Evolutionary conservation across 75 land plant genomes (phyloP).

Genomic region (Ceratopteris richardii): DNA sequence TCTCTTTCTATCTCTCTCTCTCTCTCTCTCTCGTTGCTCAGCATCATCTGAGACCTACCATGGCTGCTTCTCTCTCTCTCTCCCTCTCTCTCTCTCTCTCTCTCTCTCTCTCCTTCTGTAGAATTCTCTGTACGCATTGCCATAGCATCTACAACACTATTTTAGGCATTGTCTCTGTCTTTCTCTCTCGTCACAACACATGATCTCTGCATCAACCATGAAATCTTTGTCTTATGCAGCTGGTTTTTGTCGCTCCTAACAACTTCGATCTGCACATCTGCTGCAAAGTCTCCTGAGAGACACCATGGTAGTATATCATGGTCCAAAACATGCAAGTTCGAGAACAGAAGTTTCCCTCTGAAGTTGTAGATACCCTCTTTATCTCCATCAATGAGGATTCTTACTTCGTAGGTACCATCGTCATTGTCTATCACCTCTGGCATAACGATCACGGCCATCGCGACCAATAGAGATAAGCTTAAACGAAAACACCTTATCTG

Average conservation of each 20-base stretch:
- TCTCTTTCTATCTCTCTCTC: too few species aligned
- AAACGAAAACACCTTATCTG: slow-evolving; percentile 47
- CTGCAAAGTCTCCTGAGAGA: slow-evolving; percentile 12
- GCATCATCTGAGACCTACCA: too few species aligned
- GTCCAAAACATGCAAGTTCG: slow-evolving; percentile 57
- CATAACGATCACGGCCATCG: slow-evolving; percentile 39
- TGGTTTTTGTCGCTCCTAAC: neutral
- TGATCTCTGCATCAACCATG: too few species aligned
- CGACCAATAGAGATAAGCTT: slow-evolving; percentile 37
- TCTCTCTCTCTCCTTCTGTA: too few species aligned
- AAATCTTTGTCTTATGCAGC: neutral
- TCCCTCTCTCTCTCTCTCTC: too few species aligned
- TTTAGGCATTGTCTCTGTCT: too few species aligned
- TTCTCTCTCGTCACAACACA: too few species aligned
- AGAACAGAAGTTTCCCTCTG: slow-evolving; percentile 46
- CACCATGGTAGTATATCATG: slow-evolving; percentile 39
- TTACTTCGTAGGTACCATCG: slow-evolving; percentile 55
- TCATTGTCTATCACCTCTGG: slow-evolving; percentile 56
- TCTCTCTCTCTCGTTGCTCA: too few species aligned
- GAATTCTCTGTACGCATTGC: too few species aligned
- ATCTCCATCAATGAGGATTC: slow-evolving; percentile 54
- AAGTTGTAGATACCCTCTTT: slow-evolving; percentile 44
- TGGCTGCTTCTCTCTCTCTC: too few species aligned
- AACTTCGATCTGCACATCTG: neutral
- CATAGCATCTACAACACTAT: too few species aligned